These are phyloP conservation scores for Komagataella mondaviorum DNA, from an alignment of 805 yeast species.

Conservation along the genomic window DNA sequence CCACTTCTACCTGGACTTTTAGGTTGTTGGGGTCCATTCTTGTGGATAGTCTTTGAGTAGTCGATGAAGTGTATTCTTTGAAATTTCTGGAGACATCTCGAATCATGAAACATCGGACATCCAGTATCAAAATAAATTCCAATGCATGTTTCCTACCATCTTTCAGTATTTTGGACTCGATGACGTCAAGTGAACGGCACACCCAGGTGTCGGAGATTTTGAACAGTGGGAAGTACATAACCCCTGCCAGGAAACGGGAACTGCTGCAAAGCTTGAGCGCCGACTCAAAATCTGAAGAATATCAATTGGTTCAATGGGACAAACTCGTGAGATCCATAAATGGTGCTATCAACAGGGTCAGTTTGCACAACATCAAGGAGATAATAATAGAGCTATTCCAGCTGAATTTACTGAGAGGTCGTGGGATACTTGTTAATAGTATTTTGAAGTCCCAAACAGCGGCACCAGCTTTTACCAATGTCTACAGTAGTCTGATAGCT, in stretches of 20 bases:
- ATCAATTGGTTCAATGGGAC: constrained; percentile 48
- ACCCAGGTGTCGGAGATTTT: not conserved
- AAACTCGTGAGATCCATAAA: constrained; percentile 31
- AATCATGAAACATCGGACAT: not conserved
- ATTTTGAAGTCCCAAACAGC: constrained; percentile 39
- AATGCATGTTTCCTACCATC: not conserved
- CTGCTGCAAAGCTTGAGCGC: constrained; percentile 12
- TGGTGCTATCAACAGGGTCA: constrained; percentile 31
- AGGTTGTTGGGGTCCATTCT: constrained; percentile 22
- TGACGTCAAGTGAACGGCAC: not conserved
- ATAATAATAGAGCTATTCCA: constrained; percentile 36
- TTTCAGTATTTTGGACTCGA: not conserved
- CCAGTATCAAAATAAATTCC: not conserved
- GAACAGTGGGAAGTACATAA: constrained; percentile 26
- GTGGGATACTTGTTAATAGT: constrained; percentile 44
- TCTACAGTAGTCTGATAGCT: constrained; percentile 44
- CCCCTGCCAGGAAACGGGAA: constrained; percentile 29
- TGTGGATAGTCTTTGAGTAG: not conserved
- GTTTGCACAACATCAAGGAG: constrained; percentile 30
- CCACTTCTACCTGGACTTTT: constrained; percentile 72
- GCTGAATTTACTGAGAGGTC: constrained; percentile 45
- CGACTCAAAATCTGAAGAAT: constrained; percentile 16
- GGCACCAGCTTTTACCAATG: constrained; percentile 26
- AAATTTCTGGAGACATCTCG: not conserved
- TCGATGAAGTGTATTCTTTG: not conserved